Evolutionary conservation across 305 asterid genomes (phyloP).

Genomic region (Plantago lanceolata): DNA sequence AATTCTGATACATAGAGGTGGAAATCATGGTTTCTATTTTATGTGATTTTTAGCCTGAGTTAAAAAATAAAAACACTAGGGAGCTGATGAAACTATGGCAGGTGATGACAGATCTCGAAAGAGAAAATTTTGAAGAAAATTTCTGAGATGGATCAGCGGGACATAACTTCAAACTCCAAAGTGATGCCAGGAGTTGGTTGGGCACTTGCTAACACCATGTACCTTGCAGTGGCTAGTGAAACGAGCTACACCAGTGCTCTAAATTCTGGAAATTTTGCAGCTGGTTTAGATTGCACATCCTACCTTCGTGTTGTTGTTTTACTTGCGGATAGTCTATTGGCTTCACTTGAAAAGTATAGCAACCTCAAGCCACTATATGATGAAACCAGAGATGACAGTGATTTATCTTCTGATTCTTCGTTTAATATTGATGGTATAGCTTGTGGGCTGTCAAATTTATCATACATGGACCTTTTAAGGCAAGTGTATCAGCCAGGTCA

Average conservation of each 20-base stretch:
- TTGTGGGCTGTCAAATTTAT: conserved; percentile 45
- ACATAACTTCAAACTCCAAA: conserved; percentile 30
- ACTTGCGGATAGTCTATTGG: conserved; percentile 59
- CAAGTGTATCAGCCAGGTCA: conserved; percentile 81
- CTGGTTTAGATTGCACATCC: conserved; percentile 54
- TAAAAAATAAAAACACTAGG: conserved; percentile 36
- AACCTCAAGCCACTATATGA: conserved; percentile 37
- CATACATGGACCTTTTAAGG: conserved; percentile 63
- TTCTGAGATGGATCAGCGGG: conserved; percentile 51
- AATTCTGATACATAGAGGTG: neutral
- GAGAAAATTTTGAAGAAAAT: conserved; percentile 68
- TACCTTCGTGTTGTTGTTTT: conserved; percentile 58
- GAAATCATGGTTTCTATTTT: conserved; percentile 20
- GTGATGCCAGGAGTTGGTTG: conserved; percentile 72
- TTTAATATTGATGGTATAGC: conserved; percentile 39
- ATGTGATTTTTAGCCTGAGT: conserved; percentile 25
- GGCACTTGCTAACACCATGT: conserved; percentile 76
- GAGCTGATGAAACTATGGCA: conserved; percentile 83
- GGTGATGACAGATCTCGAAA: conserved; percentile 88
- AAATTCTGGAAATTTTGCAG: conserved; percentile 56
- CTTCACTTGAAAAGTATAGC: conserved; percentile 45
- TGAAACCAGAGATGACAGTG: conserved; percentile 41
- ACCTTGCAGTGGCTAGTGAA: conserved; percentile 62
- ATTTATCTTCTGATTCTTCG: conserved; percentile 35
- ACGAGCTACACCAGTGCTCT: conserved; percentile 17